A percentile compares a stretch with the other conserved stretches of the same genome.
These are phyloP conservation scores for Xylaria sp. DNA, from an alignment of 2,329 filamentous ascomycete species.

Conservation along the genomic window DNA sequence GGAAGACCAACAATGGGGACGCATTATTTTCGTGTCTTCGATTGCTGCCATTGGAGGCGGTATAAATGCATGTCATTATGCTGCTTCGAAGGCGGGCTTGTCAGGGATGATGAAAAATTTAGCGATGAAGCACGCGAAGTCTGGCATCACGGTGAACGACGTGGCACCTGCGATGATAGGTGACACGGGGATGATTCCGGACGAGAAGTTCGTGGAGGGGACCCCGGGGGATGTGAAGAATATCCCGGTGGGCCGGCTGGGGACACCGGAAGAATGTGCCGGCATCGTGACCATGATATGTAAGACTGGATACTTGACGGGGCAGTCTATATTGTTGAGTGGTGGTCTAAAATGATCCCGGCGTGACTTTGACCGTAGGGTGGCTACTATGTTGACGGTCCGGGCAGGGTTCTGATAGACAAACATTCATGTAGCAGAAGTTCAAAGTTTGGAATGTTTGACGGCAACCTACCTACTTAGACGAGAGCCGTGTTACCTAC, in stretches of 20 bases:
- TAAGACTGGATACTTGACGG: constrained; percentile 69
- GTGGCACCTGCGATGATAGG: constrained; percentile 77
- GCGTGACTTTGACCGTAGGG: neutral
- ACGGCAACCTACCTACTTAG: neutral
- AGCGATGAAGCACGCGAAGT: constrained; percentile 65
- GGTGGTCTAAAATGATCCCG: constrained; percentile 59
- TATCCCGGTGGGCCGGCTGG: constrained; percentile 68
- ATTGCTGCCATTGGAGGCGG: constrained; percentile 72
- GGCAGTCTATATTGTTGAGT: constrained; percentile 64
- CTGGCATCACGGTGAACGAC: constrained; percentile 73
- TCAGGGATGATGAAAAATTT: constrained; percentile 74
- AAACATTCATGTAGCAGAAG: neutral
- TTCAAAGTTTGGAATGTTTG: neutral
- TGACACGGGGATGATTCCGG: constrained; percentile 70
- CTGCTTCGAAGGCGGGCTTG: constrained; percentile 70
- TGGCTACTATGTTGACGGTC: neutral
- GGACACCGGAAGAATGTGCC: constrained; percentile 67
- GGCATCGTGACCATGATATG: constrained; percentile 70
- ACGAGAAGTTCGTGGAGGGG: constrained; percentile 60
- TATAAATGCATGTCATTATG: constrained; percentile 70
- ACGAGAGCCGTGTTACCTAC: neutral
- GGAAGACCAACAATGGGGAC: constrained; percentile 68
- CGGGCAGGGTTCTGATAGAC: neutral
- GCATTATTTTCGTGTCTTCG: constrained; percentile 71
- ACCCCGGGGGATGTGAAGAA: constrained; percentile 68